Percentiles rank a stretch among this genome's conserved stretches.
Conservation (phyloP, 2,329 filamentous ascomycete species). For the Fusarium verticillioides region DNA sequence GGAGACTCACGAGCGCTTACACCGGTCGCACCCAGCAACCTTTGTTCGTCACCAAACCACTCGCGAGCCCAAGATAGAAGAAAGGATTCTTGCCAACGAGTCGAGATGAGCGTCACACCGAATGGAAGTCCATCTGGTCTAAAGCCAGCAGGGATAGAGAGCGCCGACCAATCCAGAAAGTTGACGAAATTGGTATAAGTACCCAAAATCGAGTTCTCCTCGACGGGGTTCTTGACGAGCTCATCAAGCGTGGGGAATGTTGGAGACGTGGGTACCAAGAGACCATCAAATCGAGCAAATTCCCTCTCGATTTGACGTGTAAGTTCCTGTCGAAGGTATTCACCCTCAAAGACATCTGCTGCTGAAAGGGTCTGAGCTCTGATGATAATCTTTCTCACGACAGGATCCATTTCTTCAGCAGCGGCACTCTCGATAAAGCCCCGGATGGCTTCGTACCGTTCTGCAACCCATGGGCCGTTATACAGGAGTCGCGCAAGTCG, state of each 20-base stretch:
- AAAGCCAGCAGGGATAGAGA: conserved; percentile 63
- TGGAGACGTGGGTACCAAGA: conserved; percentile 68
- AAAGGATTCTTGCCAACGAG: conserved; percentile 49
- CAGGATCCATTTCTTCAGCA: conserved; percentile 49
- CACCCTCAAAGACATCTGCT: conserved; percentile 57
- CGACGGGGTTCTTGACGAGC: conserved; percentile 62
- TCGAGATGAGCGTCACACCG: conserved; percentile 52
- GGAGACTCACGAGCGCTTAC: conserved; percentile 14
- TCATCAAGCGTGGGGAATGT: conserved; percentile 62
- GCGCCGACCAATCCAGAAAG: conserved; percentile 66
- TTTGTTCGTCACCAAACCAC: conserved; percentile 40
- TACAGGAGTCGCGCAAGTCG: conserved; percentile 65
- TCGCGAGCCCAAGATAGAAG: conserved; percentile 46
- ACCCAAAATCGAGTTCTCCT: conserved; percentile 64
- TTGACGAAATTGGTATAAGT: conserved; percentile 71
- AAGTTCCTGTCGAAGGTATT: conserved; percentile 52
- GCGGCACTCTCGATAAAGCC: conserved; percentile 54
- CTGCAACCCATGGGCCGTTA: conserved; percentile 66
- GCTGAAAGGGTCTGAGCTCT: conserved; percentile 55
- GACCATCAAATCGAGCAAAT: conserved; percentile 57
- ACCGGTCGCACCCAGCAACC: conserved; percentile 46
- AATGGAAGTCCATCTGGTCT: conserved; percentile 51
- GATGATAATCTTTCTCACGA: conserved; percentile 52
- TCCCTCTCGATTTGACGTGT: conserved; percentile 54
- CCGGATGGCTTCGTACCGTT: conserved; percentile 64